Base-by-base conservation (phyloP, 2,329 filamentous ascomycete genomes). In the Aspergillus aculeatus region DNA sequence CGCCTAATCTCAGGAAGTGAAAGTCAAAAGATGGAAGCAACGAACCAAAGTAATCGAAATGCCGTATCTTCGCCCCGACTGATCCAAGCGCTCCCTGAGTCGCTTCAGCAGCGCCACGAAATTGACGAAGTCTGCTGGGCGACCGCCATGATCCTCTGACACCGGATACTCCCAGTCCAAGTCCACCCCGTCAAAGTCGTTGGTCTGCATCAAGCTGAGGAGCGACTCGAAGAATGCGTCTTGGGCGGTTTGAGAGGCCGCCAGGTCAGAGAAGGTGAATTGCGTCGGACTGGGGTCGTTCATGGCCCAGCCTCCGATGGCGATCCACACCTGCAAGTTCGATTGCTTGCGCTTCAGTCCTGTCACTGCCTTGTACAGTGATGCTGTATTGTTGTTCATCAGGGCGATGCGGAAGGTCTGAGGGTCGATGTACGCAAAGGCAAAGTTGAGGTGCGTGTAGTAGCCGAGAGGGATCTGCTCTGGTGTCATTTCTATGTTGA, bases 341-440 rank as follows among this genome's bases (percentile, higher is more conserved):
- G 56, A 57, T 10, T 68, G 52, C 1, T 24, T 21, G 2, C 64
- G 32, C 57, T 81, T 80, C 1, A 81, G 67, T 0, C 47, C 51
- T 0, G 71, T 73, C 32, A 78, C 67, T 0, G 64, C 24, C 2
- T 23, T 44, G 32, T 69, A 71, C 2, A 75, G 59, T 0, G 56
- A 26, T 0, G 38, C 58, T 1, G 63, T 66, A 0, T 58, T 54
- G 3, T 54, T 21, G n/a, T 68, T 64, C 64, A 73, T 73, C 0
- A 76, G 68, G 0, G 58, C 55, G 2, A 71, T 59, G 0, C 62
- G 57, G 50, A 68, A 80, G 1, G 71, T 72, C 0, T 50, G 54
- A 0, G 79, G 77, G 44, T 82, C 71, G 51, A 83, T 75, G 14
- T 71, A 72, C 2, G 74, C 77, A 60, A 82, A 83, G 0, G 80